These are phyloP conservation scores for Triticum urartu DNA, from an alignment of 176 grass and related monocot genomes.

Conservation along the genomic window DNA sequence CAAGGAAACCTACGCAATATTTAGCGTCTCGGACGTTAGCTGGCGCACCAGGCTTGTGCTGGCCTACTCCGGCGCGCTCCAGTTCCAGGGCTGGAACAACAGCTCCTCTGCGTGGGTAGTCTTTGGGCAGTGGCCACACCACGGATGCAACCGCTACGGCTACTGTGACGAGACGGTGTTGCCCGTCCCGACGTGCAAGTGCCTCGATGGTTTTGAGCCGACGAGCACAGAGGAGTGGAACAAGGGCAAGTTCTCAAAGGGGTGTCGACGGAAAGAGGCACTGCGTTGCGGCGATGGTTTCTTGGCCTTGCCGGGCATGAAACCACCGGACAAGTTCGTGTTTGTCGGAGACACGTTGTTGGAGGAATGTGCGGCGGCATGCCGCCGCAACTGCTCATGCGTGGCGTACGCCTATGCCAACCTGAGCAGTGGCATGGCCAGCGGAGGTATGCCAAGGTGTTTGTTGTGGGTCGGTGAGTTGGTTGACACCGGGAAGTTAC, in stretches of 20 bases:
- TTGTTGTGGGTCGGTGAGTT: constrained; percentile 37
- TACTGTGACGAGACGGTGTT: constrained; percentile 26
- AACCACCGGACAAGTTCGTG: not conserved
- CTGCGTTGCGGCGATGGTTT: not conserved
- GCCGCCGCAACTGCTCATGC: not conserved
- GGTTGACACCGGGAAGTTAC: constrained; percentile 10
- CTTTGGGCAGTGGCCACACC: no score
- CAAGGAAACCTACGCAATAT: no score
- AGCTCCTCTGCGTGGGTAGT: no score
- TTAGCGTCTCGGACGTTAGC: no score
- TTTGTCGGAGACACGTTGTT: not conserved
- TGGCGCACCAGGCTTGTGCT: no score
- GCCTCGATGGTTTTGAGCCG: not conserved
- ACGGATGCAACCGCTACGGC: no score
- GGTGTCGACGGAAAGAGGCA: not conserved
- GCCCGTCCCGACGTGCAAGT: constrained; percentile 19
- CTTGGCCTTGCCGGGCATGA: not conserved
- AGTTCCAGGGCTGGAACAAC: no score
- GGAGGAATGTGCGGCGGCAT: not conserved
- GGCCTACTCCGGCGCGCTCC: no score
- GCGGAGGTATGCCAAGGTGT: constrained; percentile 19
- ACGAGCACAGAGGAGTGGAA: not conserved
- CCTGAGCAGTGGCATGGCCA: not conserved
- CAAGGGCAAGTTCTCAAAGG: not conserved
- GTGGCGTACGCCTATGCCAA: not conserved